Conservation (phyloP, 306 rosid genomes). For the Begonia fuchsioides region DNA sequence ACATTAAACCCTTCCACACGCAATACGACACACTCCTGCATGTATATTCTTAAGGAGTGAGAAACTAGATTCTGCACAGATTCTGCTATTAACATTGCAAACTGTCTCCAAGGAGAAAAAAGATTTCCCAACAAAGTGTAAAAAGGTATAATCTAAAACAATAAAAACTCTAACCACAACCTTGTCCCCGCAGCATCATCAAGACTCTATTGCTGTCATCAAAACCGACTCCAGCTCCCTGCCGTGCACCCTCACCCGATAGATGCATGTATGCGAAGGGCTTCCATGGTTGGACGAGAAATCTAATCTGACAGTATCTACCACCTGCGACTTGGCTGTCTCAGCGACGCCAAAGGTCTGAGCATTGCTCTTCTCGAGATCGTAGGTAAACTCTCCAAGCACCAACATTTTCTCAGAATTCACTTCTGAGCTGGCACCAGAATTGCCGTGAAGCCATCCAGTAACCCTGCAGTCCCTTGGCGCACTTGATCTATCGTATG, state of each 20-base stretch:
- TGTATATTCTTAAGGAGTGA: too few relatives aligned
- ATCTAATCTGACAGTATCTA: slow-evolving; percentile 69
- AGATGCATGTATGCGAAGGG: slow-evolving; percentile 88
- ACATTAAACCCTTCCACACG: too few relatives aligned
- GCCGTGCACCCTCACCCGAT: slow-evolving; percentile 87
- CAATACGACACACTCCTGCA: too few relatives aligned
- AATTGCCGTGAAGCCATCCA: slow-evolving; percentile 61
- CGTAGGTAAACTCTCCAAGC: slow-evolving; percentile 53
- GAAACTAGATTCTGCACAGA: too few relatives aligned
- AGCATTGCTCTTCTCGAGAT: slow-evolving; percentile 91
- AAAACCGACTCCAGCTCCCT: slow-evolving; percentile 52
- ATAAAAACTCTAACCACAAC: too few relatives aligned
- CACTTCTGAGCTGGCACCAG: slow-evolving; percentile 9
- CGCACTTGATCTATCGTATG: slow-evolving; percentile 77
- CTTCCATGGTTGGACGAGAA: slow-evolving; percentile 81
- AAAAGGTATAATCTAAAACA: too few relatives aligned
- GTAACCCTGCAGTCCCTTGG: slow-evolving; percentile 80
- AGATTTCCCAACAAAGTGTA: too few relatives aligned
- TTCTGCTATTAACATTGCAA: too few relatives aligned
- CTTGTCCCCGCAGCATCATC: slow-evolving; percentile 1
- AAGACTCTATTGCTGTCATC: slow-evolving; percentile 36
- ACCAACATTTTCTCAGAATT: slow-evolving; percentile 33
- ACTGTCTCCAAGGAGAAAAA: too few relatives aligned
- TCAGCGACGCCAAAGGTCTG: slow-evolving; percentile 55
- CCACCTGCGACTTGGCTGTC: slow-evolving; percentile 22